These are phyloP conservation scores for Hortaea werneckii DNA, from an alignment of 2,329 filamentous ascomycete genomes.

Conservation along the genomic window DNA sequence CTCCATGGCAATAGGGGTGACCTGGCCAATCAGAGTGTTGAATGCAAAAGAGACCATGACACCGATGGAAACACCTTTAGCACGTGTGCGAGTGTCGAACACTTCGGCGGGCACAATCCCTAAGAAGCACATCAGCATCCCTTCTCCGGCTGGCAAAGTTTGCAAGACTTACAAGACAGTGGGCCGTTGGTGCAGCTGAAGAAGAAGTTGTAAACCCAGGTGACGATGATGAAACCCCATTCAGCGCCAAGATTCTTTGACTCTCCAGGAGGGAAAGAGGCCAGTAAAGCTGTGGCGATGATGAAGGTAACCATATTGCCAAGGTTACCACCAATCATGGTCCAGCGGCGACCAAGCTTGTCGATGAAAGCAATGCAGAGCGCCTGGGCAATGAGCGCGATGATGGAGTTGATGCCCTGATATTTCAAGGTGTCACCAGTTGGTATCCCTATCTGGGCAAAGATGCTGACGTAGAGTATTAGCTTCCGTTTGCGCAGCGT, in stretches of 20 bases:
- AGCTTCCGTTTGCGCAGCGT: too few relatives aligned
- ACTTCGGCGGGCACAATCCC: slow-evolving; percentile 29
- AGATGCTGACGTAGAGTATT: neutral
- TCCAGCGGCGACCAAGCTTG: slow-evolving; percentile 58
- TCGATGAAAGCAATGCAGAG: slow-evolving; percentile 61
- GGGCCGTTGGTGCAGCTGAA: slow-evolving; percentile 64
- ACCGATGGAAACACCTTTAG: slow-evolving; percentile 63
- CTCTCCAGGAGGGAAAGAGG: slow-evolving; percentile 50
- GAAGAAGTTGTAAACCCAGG: slow-evolving; percentile 72
- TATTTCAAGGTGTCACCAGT: slow-evolving; percentile 39
- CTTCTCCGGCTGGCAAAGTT: neutral
- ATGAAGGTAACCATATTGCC: slow-evolving; percentile 64
- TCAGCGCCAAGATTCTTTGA: slow-evolving; percentile 44
- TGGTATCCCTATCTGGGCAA: slow-evolving; percentile 4
- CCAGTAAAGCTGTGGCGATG: slow-evolving; percentile 49
- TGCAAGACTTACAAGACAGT: slow-evolving; percentile 37
- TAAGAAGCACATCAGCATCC: slow-evolving; percentile 2
- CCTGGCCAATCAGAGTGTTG: slow-evolving; percentile 65
- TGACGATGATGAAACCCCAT: slow-evolving; percentile 68
- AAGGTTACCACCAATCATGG: slow-evolving; percentile 62
- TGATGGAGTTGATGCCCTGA: slow-evolving; percentile 63
- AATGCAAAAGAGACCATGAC: slow-evolving; percentile 65
- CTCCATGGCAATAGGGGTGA: slow-evolving; percentile 52
- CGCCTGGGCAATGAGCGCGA: slow-evolving; percentile 59
- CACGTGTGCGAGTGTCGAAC: slow-evolving; percentile 65